Conservation (phyloP, 202 grass and related monocot genomes). For the Zoysia matrella region DNA sequence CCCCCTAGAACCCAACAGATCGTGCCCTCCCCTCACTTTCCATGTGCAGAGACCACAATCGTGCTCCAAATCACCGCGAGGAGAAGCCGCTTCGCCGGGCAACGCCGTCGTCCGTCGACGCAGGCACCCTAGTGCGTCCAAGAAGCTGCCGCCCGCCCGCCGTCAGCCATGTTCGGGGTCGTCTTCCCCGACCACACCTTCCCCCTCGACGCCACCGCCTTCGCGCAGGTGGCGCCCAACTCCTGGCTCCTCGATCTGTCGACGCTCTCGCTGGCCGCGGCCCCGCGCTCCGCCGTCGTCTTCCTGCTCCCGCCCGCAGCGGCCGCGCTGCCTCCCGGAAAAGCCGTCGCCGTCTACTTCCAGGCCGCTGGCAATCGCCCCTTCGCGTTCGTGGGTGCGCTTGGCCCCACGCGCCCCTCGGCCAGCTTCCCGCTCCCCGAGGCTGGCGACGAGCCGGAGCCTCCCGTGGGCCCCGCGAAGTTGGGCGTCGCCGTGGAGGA, state of each 20-base stretch:
- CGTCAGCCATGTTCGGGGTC: constrained; percentile 78
- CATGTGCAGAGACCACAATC: neutral
- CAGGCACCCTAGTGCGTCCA: constrained; percentile 11
- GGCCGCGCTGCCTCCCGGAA: constrained; percentile 69
- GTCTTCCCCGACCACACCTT: constrained; percentile 90
- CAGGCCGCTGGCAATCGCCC: constrained; percentile 70
- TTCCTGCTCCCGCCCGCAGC: constrained; percentile 70
- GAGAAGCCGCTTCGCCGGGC: neutral
- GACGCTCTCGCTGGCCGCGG: constrained; percentile 48
- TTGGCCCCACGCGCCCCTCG: constrained; percentile 71
- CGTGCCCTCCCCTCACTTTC: neutral
- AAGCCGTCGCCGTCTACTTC: constrained; percentile 75
- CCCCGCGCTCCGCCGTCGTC: constrained; percentile 66
- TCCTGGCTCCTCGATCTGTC: constrained; percentile 88
- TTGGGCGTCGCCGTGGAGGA: too few species aligned
- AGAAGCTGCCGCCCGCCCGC: neutral
- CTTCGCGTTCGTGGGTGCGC: constrained; percentile 79
- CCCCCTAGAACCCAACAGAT: constrained; percentile 33
- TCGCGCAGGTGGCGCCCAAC: constrained; percentile 73
- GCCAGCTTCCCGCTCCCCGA: constrained; percentile 77
- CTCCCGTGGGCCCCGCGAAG: too few species aligned
- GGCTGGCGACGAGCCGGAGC: constrained; percentile 32
- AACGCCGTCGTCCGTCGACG: neutral
- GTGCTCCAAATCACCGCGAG: neutral
- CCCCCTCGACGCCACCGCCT: constrained; percentile 75